Evolutionary conservation across 306 rosid genomes (phyloP).

Genomic region (barrel medic (Medicago truncatula)): MtrunA17r5.0-ANR NC_053044.1:52338501-52339000

Average conservation of each 20-base stretch:
- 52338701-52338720: slow-evolving; percentile 57
- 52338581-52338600: background rate
- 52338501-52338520: no score
- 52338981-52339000: no score
- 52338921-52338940: no score
- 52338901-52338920: no score
- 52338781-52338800: slow-evolving; percentile 73
- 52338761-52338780: slow-evolving; percentile 69
- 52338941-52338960: no score
- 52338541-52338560: background rate
- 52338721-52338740: slow-evolving; percentile 64
- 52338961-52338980: no score
- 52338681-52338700: slow-evolving; percentile 92
- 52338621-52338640: slow-evolving; percentile 5
- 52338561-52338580: background rate
- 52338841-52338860: slow-evolving; percentile 71
- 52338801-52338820: slow-evolving; percentile 78
- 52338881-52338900: background rate
- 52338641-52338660: slow-evolving; percentile 72
- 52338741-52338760: slow-evolving; percentile 3
- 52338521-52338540: no score
- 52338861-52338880: slow-evolving; percentile 56
- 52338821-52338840: slow-evolving; percentile 70
- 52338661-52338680: slow-evolving; percentile 78
- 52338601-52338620: background rate